phyloP scores from a whole-genome alignment of 352 stramenopile genomes.

The Phytophthora sansomeana region DNA sequence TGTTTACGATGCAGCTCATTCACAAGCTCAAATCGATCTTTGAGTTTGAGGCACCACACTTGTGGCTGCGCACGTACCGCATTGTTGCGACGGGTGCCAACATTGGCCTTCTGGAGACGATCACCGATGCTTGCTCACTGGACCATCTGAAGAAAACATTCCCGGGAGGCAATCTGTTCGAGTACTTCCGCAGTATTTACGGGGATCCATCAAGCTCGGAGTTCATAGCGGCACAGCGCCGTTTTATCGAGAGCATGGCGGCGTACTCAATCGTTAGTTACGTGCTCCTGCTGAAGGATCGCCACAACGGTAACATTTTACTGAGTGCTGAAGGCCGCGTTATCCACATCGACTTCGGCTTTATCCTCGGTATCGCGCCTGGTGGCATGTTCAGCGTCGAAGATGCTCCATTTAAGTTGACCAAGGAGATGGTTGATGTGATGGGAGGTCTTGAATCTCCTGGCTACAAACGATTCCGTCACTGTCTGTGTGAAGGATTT shows the following conservation, averaged over 20 bases:
- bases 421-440: constrained; percentile 97
- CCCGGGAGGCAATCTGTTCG: constrained; percentile 81
- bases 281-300: constrained; percentile 97
- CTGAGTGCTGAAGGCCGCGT: constrained; percentile 95
- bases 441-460: constrained; percentile 92
- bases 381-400: constrained; percentile 98
- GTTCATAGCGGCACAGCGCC: constrained; percentile 82
- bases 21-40: constrained; percentile 96
- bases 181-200: constrained; percentile 90
- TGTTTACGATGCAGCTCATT: constrained; percentile 98
- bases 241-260: constrained; percentile 96
- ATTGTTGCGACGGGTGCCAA: constrained; percentile 95
- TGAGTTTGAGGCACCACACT: constrained; percentile 88
- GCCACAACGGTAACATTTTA: constrained; percentile 99
- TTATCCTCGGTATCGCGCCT: constrained; percentile 97
- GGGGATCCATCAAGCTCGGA: constrained; percentile 46
- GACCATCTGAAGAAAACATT: constrained; percentile 97
- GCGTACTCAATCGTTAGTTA: constrained; percentile 99
- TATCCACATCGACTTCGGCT: constrained; percentile 99
- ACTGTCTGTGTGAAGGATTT: constrained; percentile 94
- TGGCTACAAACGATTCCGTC: constrained; percentile 92
- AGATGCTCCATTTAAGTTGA: constrained; percentile 99
- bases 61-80: constrained; percentile 95
- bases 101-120: constrained; percentile 96
- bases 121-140: constrained; percentile 96